Conservation (phyloP, 495 filamentous ascomycete species). For the Hypomontagnella submonticulosa region DNA sequence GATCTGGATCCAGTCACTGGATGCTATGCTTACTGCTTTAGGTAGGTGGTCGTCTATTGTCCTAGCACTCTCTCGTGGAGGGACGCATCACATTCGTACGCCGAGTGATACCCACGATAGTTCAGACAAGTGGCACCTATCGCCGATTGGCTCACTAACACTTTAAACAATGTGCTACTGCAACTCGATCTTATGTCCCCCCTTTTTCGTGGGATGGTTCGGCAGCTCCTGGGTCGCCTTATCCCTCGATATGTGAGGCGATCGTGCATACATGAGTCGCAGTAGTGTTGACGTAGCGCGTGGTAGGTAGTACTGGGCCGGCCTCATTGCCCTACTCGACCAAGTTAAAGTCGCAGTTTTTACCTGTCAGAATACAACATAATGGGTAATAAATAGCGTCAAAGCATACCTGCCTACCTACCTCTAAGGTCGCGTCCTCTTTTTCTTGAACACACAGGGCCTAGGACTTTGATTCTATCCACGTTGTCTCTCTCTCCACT, state of each 20-base stretch:
- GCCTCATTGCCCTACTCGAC: conserved; percentile 22
- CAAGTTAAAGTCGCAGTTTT: conserved; percentile 20
- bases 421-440: not conserved
- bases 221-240: not conserved
- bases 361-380: conserved; percentile 11
- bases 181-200: conserved; percentile 9
- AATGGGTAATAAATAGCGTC: conserved; percentile 8
- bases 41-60: conserved; percentile 31
- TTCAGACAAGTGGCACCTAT: conserved; percentile 14
- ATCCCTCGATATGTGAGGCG: conserved; percentile 29
- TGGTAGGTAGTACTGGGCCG: conserved; percentile 12
- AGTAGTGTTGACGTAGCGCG: conserved; percentile 6
- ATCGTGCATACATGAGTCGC: conserved; percentile 29
- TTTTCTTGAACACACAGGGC: not conserved
- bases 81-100: not conserved
- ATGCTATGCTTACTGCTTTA: conserved; percentile 35
- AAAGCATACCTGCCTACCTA: not conserved
- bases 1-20: conserved; percentile 31
- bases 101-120: conserved; percentile 26
- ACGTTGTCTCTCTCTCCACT: too few species aligned
- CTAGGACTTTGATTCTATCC: too few species aligned
- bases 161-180: conserved; percentile 1
- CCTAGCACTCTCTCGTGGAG: conserved; percentile 5
- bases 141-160: conserved; percentile 22
- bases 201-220: conserved; percentile 1